Evolutionary conservation across 192 early-diverging fungal genomes (phyloP), one percentile per base, ranked within the genome.

Genomic region (Coemansia sp.): DNA sequence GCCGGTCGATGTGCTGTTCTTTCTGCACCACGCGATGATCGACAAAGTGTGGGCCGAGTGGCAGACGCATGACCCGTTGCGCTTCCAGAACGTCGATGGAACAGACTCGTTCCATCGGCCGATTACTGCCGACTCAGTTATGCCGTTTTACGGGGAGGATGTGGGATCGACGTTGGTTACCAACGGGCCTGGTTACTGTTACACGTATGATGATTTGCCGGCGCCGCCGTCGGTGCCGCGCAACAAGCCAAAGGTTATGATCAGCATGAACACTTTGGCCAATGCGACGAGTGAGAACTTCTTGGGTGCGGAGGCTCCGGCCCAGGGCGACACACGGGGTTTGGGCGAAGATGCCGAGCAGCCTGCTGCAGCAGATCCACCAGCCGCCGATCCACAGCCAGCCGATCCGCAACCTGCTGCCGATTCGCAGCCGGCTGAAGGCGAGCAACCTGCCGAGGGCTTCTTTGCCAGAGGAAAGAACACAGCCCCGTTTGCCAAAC

Each of bases 21-120:
- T 82, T 55, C 59, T 89, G 55, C 86, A 89, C 72, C 88, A 89
- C 64, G 81, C 83, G n/a, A 84, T 82, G 66, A 81, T 89, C 31
- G 88, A 86, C 73, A 82, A 82, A 71, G 49, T 87, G 52, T 88
- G 84, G 84, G 72, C 70, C 22, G 66, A 74, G 34, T 86, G 85
- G 84, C 86, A 88, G 75, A 58, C 72, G 10, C 58, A 60, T 9
- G 73, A 75, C 25, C 75, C 62, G 4, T 56, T 55, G 49, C 59
- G 82, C 0, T 64, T 54, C 65, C 62, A 60, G 50, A 40, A 55
- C 11, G 74, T 73, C 58, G 67, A 77, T 25, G 78, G 80, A 53
- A 65, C 59, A 36, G 75, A 79, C 54, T 22, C 60, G 10, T 21
- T 48, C n/a, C 65, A 50, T n/a, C 65, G 68, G 38, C 59, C 74